These are phyloP conservation scores for Herpetomonas samuelpessoai DNA, from an alignment of 208 protist species.

Conservation along the genomic window DNA sequence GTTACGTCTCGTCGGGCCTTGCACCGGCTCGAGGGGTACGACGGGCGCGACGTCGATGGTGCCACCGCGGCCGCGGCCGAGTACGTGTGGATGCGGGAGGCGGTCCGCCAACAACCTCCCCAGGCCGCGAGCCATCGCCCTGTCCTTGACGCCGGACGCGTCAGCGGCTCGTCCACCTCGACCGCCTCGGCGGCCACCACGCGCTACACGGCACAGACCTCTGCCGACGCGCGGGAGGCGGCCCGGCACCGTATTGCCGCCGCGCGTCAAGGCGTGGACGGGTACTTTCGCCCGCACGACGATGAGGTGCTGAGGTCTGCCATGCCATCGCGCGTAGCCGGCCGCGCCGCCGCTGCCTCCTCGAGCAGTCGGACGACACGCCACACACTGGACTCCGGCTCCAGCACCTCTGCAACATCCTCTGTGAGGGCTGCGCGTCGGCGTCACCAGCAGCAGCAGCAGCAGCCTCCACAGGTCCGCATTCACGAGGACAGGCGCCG, in stretches of 20 bases:
- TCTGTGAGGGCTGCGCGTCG: too few species aligned
- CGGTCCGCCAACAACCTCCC: neutral
- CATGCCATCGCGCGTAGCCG: too few species aligned
- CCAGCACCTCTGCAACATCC: too few species aligned
- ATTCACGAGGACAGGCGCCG: too few species aligned
- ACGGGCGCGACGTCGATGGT: constrained; percentile 5
- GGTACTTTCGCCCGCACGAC: neutral
- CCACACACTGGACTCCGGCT: too few species aligned
- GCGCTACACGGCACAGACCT: neutral
- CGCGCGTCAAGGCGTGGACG: neutral
- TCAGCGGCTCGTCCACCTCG: constrained; percentile 4
- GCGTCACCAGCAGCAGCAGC: too few species aligned
- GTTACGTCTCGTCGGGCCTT: constrained; percentile 10
- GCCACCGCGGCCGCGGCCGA: neutral
- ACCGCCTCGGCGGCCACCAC: neutral
- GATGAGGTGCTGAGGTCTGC: too few species aligned
- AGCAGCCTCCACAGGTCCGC: too few species aligned
- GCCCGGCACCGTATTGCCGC: neutral
- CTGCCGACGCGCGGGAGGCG: too few species aligned
- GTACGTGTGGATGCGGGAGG: neutral
- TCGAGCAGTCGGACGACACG: too few species aligned
- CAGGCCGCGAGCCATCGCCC: neutral
- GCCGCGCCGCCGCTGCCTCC: too few species aligned
- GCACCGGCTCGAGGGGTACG: constrained; percentile 1
- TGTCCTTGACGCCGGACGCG: constrained; percentile 7